These are phyloP conservation scores for Quillaja saponaria DNA, from an alignment of 306 rosid genomes.

Conservation along the genomic window DNA sequence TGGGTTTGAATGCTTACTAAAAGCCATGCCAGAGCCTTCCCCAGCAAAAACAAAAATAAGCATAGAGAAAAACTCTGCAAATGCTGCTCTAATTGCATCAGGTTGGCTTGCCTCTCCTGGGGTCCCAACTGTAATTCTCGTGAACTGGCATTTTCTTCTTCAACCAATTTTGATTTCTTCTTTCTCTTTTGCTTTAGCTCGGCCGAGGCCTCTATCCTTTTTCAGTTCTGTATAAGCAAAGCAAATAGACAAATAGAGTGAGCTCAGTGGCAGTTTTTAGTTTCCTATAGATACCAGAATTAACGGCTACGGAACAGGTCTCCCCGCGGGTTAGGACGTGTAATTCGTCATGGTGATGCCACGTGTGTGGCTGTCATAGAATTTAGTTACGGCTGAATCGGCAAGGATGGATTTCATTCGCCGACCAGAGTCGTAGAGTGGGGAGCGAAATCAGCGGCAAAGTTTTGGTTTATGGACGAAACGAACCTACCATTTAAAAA, in stretches of 20 bases:
- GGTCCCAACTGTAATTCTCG: conserved; percentile 58
- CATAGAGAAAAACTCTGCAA: conserved; percentile 78
- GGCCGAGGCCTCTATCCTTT: conserved; percentile 19
- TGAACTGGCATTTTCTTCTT: conserved; percentile 49
- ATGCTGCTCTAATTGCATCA: conserved; percentile 69
- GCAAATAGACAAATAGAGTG: neutral
- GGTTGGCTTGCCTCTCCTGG: conserved; percentile 80
- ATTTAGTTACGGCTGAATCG: conserved; percentile 27
- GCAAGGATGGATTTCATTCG: conserved; percentile 23
- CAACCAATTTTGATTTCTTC: neutral
- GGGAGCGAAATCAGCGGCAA: too few relatives aligned
- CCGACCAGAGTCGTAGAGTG: conserved; percentile 19
- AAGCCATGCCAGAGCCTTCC: conserved; percentile 83
- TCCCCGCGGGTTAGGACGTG: neutral
- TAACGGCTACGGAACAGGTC: conserved; percentile 51
- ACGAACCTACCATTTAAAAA: too few relatives aligned
- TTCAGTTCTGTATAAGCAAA: conserved; percentile 9
- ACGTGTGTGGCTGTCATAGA: conserved; percentile 37
- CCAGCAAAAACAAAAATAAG: conserved; percentile 83
- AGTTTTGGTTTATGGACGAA: too few relatives aligned
- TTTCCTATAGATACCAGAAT: conserved; percentile 29
- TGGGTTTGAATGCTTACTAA: conserved; percentile 36
- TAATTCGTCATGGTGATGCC: conserved; percentile 18
- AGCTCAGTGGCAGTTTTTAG: neutral
- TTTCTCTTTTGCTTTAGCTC: neutral